Percentiles rank a stretch among this genome's conserved stretches.
phyloP scores from a whole-genome alignment of 2,329 filamentous ascomycete species.

The Nectriaceae sp. region DNA sequence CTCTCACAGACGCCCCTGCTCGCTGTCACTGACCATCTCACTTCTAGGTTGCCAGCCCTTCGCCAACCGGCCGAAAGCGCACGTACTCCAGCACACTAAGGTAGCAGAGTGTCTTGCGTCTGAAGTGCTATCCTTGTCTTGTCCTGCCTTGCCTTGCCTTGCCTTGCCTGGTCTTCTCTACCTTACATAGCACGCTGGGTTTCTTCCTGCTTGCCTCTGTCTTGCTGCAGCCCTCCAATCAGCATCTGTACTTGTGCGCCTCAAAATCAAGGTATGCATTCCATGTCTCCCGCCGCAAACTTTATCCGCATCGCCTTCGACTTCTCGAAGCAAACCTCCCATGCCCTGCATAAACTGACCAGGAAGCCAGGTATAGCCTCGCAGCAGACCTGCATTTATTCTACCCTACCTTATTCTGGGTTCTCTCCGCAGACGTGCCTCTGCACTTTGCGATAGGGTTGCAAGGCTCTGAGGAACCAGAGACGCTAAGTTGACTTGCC shows the following conservation, averaged over 20 bases:
- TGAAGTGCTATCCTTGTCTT: background rate
- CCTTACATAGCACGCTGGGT: no score
- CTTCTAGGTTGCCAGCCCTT: constrained; percentile 17
- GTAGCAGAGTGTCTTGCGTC: constrained; percentile 20
- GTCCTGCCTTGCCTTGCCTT: background rate
- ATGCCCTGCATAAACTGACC: constrained; percentile 21
- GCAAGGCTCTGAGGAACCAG: no score
- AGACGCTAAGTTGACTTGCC: no score
- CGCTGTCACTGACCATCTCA: constrained; percentile 22
- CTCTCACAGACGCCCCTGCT: constrained; percentile 25
- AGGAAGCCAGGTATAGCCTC: no score
- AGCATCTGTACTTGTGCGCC: constrained; percentile 17
- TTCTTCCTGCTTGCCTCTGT: no score
- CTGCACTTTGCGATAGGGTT: no score
- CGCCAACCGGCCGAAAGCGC: constrained; percentile 8
- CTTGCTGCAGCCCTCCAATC: constrained; percentile 17
- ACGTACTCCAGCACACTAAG: constrained; percentile 15
- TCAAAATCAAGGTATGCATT: constrained; percentile 12
- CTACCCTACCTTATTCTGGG: no score
- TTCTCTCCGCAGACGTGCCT: no score
- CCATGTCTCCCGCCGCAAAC: constrained; percentile 12
- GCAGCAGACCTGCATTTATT: no score
- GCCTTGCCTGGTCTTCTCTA: background rate
- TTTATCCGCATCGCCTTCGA: constrained; percentile 7
- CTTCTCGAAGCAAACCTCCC: constrained; percentile 17